Evolutionary conservation across 192 early-diverging fungal species (phyloP).

Genomic region (Glomus cerebriforme): DNA sequence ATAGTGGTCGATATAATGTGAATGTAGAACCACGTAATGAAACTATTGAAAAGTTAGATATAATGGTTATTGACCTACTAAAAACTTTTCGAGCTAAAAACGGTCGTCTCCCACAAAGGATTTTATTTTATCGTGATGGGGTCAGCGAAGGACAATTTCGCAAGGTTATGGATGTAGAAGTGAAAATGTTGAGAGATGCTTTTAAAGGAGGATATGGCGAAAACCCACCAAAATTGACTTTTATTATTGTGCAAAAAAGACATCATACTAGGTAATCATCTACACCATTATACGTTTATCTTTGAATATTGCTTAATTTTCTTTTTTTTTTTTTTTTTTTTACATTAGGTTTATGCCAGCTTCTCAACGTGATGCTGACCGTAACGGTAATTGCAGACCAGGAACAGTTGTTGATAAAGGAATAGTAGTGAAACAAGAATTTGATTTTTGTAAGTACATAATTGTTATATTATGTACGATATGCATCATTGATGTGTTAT

Average conservation of each 20-base stretch:
- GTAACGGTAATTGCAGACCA: slow-evolving; percentile 70
- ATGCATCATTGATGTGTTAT: background rate
- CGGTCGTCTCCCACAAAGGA: slow-evolving; percentile 67
- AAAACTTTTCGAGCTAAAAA: slow-evolving; percentile 52
- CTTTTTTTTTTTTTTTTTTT: background rate
- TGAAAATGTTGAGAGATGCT: background rate
- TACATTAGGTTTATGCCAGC: slow-evolving; percentile 65
- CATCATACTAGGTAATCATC: slow-evolving; percentile 70
- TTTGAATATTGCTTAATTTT: no score
- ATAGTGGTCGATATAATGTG: slow-evolving; percentile 50
- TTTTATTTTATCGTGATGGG: slow-evolving; percentile 86
- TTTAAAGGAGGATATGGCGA: background rate
- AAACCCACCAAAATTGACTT: slow-evolving; percentile 72
- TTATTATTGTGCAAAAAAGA: slow-evolving; percentile 86
- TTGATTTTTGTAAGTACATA: background rate
- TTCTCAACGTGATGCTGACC: slow-evolving; percentile 57
- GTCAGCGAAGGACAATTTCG: slow-evolving; percentile 76
- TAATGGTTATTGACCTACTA: slow-evolving; percentile 63
- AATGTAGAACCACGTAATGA: slow-evolving; percentile 60
- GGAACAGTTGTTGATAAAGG: slow-evolving; percentile 42
- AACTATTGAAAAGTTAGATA: slow-evolving; percentile 61
- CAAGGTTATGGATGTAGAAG: background rate
- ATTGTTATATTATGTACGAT: background rate
- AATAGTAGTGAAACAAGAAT: slow-evolving; percentile 1
- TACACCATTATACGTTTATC: background rate